Evolutionary conservation across 2,329 filamentous ascomycete species (phyloP).

Genomic region (Orbilia brochopaga): DNA sequence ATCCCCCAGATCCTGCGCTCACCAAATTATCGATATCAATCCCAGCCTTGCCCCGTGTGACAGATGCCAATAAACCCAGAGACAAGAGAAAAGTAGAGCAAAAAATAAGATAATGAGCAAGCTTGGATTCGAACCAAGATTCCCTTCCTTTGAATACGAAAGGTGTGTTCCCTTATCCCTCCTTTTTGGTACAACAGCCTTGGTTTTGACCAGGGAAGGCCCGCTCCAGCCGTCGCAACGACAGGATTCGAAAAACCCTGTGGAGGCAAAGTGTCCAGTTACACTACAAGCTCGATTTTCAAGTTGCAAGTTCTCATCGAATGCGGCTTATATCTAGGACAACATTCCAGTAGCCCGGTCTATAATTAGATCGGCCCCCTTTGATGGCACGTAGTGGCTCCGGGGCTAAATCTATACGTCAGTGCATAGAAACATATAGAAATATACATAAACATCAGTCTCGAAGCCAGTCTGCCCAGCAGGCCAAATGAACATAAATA

Average conservation of each 20-base stretch:
- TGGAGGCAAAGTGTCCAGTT: constrained; percentile 47
- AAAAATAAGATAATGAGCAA: constrained; percentile 34
- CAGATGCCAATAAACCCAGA: no score
- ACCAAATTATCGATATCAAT: no score
- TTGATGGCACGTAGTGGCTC: no score
- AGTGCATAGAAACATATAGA: no score
- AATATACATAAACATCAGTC: no score
- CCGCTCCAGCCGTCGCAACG: constrained; percentile 2
- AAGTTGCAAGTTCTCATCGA: not conserved
- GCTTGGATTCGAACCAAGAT: constrained; percentile 51
- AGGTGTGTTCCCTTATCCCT: constrained; percentile 31
- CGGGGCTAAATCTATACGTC: no score
- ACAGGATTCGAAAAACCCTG: constrained; percentile 35
- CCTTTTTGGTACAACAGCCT: constrained; percentile 7
- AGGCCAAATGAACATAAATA: no score
- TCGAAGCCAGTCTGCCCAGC: no score
- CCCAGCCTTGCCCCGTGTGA: no score
- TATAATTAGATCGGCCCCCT: no score
- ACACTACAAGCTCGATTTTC: constrained; percentile 47
- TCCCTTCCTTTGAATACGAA: constrained; percentile 17
- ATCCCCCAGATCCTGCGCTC: no score
- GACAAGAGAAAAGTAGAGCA: no score
- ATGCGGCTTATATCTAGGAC: constrained; percentile 19
- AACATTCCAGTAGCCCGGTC: not conserved
- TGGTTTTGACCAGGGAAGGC: constrained; percentile 32